phyloP scores from a whole-genome alignment of 345 rosid genomes.

The Citrus sinensis region DVS_A1.0 CM039165.1:5607001-5607500 shows the following conservation, averaged over 20 bases:
- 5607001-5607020: conserved; percentile 8
- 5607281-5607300: background rate
- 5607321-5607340: background rate
- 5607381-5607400: background rate
- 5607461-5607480: background rate
- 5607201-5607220: background rate
- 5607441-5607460: background rate
- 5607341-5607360: background rate
- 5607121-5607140: conserved; percentile 2
- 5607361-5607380: conserved; percentile 3
- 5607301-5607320: conserved; percentile 1
- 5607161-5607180: background rate
- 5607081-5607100: background rate
- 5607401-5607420: background rate
- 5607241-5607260: conserved; percentile 1
- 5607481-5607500: background rate
- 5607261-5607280: background rate
- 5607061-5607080: background rate
- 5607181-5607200: background rate
- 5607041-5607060: background rate
- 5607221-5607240: background rate
- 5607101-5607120: background rate
- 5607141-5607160: background rate
- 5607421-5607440: background rate
- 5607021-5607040: background rate